Evolutionary conservation across 2,329 filamentous ascomycete genomes (phyloP), one percentile per base, ranked within the genome.

Genomic region (Fusarium secorum): DNA sequence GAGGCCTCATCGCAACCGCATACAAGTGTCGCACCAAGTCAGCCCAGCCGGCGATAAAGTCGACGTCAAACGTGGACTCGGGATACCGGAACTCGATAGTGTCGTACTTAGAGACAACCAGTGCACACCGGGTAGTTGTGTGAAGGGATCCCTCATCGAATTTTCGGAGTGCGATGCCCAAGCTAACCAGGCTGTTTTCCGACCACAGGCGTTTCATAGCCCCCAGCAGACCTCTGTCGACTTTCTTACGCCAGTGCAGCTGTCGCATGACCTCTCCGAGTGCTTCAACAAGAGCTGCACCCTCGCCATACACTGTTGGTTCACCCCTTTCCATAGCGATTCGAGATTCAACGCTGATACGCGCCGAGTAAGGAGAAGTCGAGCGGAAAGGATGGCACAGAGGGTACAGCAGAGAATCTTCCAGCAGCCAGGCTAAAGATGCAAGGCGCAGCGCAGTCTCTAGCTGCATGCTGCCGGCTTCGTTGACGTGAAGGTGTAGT

Each of bases 51-150:
- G 66, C 54, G 35, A 78, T 66, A 60, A 69, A 78, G 15, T 74
- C 67, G 5, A 66, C 58, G 30, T 78, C 73, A 49, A 77, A 76
- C 13, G 51, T 70, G 17, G 74, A 70, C 24, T 77, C 76, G 28
- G 75, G 74, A 41, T 78, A 78, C 33, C 77, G 73, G 26, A 78
- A 78, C 61, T 78, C 76, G 18, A 76, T 22, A 1, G 75, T 78
- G 30, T 74, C 51, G 52, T 75, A 73, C 42, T 66, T 69, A 22
- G 74, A 71, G 4, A 76, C 56, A n/a, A 70, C 76, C 6, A 78
- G 46, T 4, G 58, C 76, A 55, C 75, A 78, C 15, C 70, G 69
- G 13, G 58, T 64, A 9, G 74, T 76, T 18, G 74, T 76, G 55
- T 71, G 74, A 6, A 69, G 59, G 6, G 64, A 53, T 3, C 74